Conservation (phyloP, 2,329 filamentous ascomycete species). For the Aspergillus piperis region DNA sequence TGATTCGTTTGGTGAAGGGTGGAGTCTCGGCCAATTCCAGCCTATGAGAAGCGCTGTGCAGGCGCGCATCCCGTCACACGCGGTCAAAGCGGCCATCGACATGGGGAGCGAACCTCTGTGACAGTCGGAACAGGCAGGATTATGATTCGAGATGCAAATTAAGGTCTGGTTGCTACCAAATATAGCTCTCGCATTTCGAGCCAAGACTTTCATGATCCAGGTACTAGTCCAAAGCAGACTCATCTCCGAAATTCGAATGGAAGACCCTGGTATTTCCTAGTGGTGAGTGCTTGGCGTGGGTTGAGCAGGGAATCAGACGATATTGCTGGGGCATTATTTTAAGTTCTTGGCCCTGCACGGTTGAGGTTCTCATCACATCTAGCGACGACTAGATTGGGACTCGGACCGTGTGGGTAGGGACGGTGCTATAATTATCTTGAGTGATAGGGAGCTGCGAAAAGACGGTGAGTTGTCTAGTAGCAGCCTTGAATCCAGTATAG, state of each 20-base stretch:
- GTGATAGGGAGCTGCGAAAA: not conserved
- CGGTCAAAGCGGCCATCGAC: slow-evolving; percentile 7
- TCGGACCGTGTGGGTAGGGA: slow-evolving; percentile 12
- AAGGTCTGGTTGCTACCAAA: slow-evolving; percentile 19
- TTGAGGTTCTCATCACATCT: slow-evolving; percentile 20
- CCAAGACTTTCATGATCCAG: not conserved
- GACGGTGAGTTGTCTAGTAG: slow-evolving; percentile 4
- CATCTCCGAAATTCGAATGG: slow-evolving; percentile 13
- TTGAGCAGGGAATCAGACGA: slow-evolving; percentile 1
- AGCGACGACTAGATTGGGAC: slow-evolving; percentile 5
- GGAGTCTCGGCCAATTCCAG: slow-evolving; percentile 17
- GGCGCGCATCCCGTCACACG: slow-evolving; percentile 33
- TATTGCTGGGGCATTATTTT: slow-evolving; percentile 7
- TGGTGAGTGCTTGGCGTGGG: slow-evolving; percentile 7
- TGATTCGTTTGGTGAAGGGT: slow-evolving; percentile 21
- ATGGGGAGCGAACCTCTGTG: slow-evolving; percentile 4
- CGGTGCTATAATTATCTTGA: not conserved
- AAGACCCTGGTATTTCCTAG: not conserved
- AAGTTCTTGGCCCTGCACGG: slow-evolving; percentile 22
- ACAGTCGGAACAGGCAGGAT: not conserved
- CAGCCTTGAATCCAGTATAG: too few relatives aligned
- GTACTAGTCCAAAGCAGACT: slow-evolving; percentile 18
- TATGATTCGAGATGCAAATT: slow-evolving; percentile 4
- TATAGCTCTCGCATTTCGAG: slow-evolving; percentile 12
- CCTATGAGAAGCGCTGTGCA: slow-evolving; percentile 34